Percentiles rank a stretch among this genome's conserved stretches.
These are phyloP conservation scores for Taphrina sp. DNA, from an alignment of 1,139 yeast genomes.

Conservation along the genomic window DNA sequence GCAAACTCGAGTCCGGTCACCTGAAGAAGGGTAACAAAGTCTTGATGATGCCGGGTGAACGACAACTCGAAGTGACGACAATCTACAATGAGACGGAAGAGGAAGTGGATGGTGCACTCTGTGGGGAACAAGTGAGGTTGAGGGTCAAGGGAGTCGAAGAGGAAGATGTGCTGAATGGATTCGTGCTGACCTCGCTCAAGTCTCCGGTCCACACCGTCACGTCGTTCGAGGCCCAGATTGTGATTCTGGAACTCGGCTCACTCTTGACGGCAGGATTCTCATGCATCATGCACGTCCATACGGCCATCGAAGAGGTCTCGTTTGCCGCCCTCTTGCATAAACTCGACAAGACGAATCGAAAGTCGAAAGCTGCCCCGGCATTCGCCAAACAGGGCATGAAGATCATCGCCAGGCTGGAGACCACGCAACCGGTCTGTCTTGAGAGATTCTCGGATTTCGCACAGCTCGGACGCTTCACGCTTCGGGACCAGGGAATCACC, in stretches of 20 bases:
- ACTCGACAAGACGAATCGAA: slow-evolving; percentile 92
- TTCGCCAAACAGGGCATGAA: slow-evolving; percentile 99
- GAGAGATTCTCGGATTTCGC: slow-evolving; percentile 91
- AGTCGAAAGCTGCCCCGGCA: slow-evolving; percentile 94
- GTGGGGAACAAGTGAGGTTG: slow-evolving; percentile 96
- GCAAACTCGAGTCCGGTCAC: slow-evolving; percentile 95
- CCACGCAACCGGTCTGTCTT: slow-evolving; percentile 67
- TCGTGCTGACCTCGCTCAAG: slow-evolving; percentile 78
- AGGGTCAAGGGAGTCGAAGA: slow-evolving; percentile 94
- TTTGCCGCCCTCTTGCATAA: slow-evolving; percentile 83
- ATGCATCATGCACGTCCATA: slow-evolving; percentile 98
- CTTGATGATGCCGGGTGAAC: slow-evolving; percentile 88
- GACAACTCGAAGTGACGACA: slow-evolving; percentile 74
- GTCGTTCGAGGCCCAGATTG: slow-evolving; percentile 90
- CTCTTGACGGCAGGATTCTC: slow-evolving; percentile 93
- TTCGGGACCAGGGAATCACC: slow-evolving; percentile 97
- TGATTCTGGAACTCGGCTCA: slow-evolving; percentile 91
- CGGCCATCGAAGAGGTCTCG: slow-evolving; percentile 93
- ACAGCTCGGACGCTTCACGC: slow-evolving; percentile 94
- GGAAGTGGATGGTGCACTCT: slow-evolving; percentile 83
- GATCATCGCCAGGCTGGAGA: slow-evolving; percentile 84
- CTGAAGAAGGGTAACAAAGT: slow-evolving; percentile 74
- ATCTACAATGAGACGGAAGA: slow-evolving; percentile 93
- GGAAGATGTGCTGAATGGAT: slow-evolving; percentile 90
- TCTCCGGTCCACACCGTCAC: slow-evolving; percentile 91